Base-by-base conservation (phyloP, 768 basidiomycete genomes). In the Lactifluus subvellereus region DNA sequence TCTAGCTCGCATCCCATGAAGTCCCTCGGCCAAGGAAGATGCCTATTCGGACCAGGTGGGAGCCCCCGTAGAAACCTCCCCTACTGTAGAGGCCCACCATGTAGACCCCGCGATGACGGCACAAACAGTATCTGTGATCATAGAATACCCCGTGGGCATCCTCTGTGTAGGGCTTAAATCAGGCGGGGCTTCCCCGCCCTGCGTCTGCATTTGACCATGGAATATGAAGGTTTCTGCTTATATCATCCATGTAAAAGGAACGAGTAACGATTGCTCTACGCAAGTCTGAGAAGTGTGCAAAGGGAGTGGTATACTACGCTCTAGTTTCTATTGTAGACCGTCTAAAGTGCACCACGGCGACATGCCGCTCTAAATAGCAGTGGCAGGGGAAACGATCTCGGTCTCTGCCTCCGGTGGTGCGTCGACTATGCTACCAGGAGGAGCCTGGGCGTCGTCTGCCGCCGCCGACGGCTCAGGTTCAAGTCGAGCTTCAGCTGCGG, bases 301-400 rank as follows among this genome's bases (percentile, higher is more conserved):
- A 18, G 8, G 14, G 14, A 32, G 30, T 30, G 50, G 45, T 47
- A 20, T 51, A 33, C 32, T 6, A 51, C 9, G 9, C 22, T 58
- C 47, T 50, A 49, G 9, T 20, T 9, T 33, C 30, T 35, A 50
- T 11, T 13, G 6, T 43, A 43, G 48, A 18, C 18, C 33, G 22
- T n/a, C 47, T 6, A 11, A 11, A 7, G 22, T 47, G 13, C n/a
- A 22, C 10, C 40, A 14, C 11, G 40, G 20, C n/a, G 10, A 4
- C n/a, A 27, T 48, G 3, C 11, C 43, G 14, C 42, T 49, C 61
- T 57, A 62, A 38, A 62, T 33, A 11, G 56, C 56, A 9, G 61
- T 62, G 50, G 33, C 61, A 9, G 27, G 18, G 9, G 4, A 22
- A 27, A 47, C 9, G 1, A 37, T 10, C 30, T 51, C 60, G 8